A percentile compares a stretch with the other conserved stretches of the same genome.
phyloP scores from a whole-genome alignment of 495 filamentous ascomycete species.

The Margaritispora aquatica region DNA sequence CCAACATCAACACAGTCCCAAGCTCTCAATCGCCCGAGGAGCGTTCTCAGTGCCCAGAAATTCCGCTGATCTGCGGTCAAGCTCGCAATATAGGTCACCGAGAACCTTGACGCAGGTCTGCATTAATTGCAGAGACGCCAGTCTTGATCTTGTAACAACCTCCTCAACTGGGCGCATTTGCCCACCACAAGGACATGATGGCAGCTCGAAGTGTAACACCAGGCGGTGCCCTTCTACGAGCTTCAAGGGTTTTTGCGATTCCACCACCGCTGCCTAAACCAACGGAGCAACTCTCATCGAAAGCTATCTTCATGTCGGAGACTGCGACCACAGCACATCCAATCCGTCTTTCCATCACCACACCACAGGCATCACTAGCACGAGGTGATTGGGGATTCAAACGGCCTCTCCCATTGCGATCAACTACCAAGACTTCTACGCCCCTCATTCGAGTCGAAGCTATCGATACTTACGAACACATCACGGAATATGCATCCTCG shows the following conservation, averaged over 20 bases:
- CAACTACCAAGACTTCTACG: constrained; percentile 62
- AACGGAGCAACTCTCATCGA: constrained; percentile 27
- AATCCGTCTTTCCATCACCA: constrained; percentile 79
- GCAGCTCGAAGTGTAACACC: constrained; percentile 38
- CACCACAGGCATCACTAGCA: constrained; percentile 62
- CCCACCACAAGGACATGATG: constrained; percentile 11
- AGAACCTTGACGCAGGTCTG: background rate
- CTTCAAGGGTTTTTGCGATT: constrained; percentile 53
- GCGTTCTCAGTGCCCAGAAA: background rate
- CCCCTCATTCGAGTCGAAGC: constrained; percentile 65
- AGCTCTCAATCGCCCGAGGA: constrained; percentile 7
- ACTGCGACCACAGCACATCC: constrained; percentile 73
- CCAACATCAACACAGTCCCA: background rate
- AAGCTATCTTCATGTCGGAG: constrained; percentile 42
- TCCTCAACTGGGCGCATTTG: background rate
- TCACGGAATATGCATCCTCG: constrained; percentile 84
- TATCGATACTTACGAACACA: constrained; percentile 83
- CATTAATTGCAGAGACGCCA: background rate
- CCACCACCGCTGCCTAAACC: constrained; percentile 44
- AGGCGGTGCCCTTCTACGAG: constrained; percentile 51
- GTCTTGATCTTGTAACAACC: background rate
- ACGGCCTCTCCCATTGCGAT: constrained; percentile 67
- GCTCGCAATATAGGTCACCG: background rate
- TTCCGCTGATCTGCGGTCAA: background rate
- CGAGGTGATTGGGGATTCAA: constrained; percentile 96